Conservation (phyloP, 2,329 filamentous ascomycete species). For the Ophiostoma novo-ulmi region DNA sequence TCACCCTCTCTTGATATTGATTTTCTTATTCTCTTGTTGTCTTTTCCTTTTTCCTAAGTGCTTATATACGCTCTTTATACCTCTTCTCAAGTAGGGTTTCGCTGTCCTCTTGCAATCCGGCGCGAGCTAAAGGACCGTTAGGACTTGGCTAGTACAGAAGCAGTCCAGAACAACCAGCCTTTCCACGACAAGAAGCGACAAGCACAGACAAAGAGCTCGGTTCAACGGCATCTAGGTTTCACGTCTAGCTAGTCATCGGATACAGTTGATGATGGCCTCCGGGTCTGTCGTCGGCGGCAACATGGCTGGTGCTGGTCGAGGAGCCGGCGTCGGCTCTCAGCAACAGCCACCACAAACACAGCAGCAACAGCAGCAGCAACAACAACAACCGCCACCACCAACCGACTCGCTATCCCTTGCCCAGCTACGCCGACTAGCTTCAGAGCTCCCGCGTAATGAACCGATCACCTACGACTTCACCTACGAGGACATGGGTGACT, state of each 20-base stretch:
- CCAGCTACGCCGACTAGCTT: conserved; percentile 67
- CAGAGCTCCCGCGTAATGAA: conserved; percentile 65
- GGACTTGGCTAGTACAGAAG: no score
- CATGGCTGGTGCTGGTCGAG: neutral
- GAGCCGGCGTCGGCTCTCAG: neutral
- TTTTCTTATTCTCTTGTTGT: neutral
- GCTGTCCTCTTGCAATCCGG: neutral
- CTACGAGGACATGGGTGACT: conserved; percentile 66
- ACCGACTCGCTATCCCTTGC: conserved; percentile 69
- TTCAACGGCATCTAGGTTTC: neutral
- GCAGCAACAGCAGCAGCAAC: conserved; percentile 8
- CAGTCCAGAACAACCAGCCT: neutral
- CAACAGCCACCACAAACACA: conserved; percentile 14
- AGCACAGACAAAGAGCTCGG: neutral
- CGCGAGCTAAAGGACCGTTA: neutral
- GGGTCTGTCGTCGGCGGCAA: conserved; percentile 1
- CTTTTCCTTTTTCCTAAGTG: neutral
- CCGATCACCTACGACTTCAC: conserved; percentile 78
- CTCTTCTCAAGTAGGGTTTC: neutral
- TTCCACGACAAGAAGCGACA: neutral
- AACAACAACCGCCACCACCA: conserved; percentile 25
- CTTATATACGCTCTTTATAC: neutral
- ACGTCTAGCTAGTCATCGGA: neutral
- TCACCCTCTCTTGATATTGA: neutral
- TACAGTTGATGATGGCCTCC: neutral